These are phyloP conservation scores for Coemansia sp. DNA, from an alignment of 192 early-diverging fungal genomes.

Conservation along the genomic window DNA sequence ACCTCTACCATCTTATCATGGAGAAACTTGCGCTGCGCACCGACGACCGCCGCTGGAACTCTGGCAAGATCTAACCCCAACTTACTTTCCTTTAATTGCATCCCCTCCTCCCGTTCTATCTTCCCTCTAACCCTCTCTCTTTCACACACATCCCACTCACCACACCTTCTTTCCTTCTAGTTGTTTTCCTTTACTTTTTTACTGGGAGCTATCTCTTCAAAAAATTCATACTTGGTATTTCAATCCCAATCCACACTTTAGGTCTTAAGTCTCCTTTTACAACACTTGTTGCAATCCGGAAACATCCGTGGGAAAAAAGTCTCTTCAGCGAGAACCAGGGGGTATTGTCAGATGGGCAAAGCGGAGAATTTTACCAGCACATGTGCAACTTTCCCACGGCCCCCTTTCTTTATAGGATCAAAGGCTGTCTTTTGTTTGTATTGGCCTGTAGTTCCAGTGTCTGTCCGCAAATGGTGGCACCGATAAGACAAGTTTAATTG, in stretches of 20 bases:
- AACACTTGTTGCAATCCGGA: no score
- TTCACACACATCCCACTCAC: no score
- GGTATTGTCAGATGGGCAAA: no score
- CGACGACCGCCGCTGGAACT: conserved; percentile 33
- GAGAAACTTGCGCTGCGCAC: conserved; percentile 50
- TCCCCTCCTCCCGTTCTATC: background rate
- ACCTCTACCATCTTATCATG: conserved; percentile 63
- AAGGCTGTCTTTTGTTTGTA: background rate
- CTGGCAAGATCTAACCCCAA: background rate
- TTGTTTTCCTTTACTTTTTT: no score
- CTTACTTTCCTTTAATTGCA: background rate
- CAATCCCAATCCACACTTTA: background rate
- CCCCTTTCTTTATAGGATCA: no score
- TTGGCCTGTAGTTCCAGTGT: background rate
- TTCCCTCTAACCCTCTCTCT: background rate
- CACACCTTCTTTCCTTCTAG: no score
- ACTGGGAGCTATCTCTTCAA: background rate
- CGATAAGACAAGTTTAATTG: conserved; percentile 1
- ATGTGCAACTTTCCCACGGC: background rate
- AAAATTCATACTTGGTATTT: background rate
- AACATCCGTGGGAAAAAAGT: no score
- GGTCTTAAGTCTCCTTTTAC: no score
- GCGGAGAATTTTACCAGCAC: no score
- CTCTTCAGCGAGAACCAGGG: no score
- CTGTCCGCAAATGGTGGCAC: background rate